These are phyloP conservation scores for Aristolochia fimbriata DNA, from an alignment of 164 flowering plant species.

Conservation along the genomic window DNA sequence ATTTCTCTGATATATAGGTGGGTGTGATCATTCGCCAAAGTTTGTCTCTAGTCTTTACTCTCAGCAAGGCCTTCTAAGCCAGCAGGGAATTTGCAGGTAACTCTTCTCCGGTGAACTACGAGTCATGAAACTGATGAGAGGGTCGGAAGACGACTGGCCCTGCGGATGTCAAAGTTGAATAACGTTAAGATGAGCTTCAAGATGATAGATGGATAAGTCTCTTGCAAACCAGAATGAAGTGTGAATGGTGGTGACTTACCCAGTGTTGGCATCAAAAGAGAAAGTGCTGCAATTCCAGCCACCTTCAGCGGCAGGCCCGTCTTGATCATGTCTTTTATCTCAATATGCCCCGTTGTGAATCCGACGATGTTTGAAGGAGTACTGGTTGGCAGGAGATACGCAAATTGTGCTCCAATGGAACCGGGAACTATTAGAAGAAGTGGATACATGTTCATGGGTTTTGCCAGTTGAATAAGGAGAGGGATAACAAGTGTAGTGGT, in stretches of 20 bases:
- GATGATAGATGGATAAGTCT: too few species aligned
- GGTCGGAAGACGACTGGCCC: background rate
- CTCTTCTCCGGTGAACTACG: background rate
- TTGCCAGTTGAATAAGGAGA: constrained; percentile 57
- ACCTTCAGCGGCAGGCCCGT: constrained; percentile 62
- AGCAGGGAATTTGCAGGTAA: too few species aligned
- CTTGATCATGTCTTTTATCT: constrained; percentile 68
- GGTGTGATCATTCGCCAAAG: too few species aligned
- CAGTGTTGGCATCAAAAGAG: constrained; percentile 77
- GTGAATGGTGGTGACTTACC: constrained; percentile 31
- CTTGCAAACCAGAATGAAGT: background rate
- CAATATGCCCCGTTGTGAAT: constrained; percentile 67
- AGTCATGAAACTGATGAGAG: background rate
- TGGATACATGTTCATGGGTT: constrained; percentile 56
- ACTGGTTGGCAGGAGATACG: constrained; percentile 66
- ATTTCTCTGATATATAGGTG: too few species aligned
- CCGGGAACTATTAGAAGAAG: constrained; percentile 77
- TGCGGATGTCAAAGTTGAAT: background rate
- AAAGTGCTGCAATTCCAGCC: constrained; percentile 41
- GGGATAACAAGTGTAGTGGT: constrained; percentile 71
- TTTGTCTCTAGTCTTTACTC: too few species aligned
- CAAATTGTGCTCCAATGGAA: constrained; percentile 75
- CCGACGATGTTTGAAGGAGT: constrained; percentile 92
- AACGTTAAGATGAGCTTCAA: background rate
- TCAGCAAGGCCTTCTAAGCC: too few species aligned